Conservation (phyloP, 805 yeast genomes). For the Metschnikowia drakensbergensis region DNA sequence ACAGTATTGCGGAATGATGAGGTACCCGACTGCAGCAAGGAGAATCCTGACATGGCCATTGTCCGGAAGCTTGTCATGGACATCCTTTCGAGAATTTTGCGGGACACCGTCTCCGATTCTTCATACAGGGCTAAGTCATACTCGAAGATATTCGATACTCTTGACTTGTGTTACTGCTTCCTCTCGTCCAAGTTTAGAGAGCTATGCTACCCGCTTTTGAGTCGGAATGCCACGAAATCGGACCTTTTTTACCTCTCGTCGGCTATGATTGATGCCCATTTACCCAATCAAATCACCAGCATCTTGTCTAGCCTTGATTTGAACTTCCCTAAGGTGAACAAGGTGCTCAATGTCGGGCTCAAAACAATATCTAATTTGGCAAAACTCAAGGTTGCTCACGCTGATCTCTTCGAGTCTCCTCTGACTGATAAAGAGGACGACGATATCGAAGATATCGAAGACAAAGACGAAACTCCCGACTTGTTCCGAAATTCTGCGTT, state of each 20-base stretch:
- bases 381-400: conserved; percentile 52
- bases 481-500: conserved; percentile 82
- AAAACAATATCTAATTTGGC: conserved; percentile 58
- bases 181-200: conserved; percentile 42
- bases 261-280: conserved; percentile 63
- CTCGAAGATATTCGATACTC: conserved; percentile 50
- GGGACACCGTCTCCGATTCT: conserved; percentile 42
- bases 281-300: conserved; percentile 54
- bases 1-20: conserved; percentile 49
- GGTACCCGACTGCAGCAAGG: conserved; percentile 43
- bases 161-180: conserved; percentile 46
- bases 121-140: conserved; percentile 44
- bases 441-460: conserved; percentile 49
- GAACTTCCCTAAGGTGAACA: conserved; percentile 64
- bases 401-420: conserved; percentile 51
- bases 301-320: conserved; percentile 66
- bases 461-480: conserved; percentile 73
- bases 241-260: conserved; percentile 66
- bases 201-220: conserved; percentile 42
- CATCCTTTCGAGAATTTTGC: conserved; percentile 56
- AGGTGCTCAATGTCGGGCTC: conserved; percentile 55
- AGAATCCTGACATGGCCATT: conserved; percentile 67
- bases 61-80: conserved; percentile 74
- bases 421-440: conserved; percentile 48
- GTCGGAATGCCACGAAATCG: conserved; percentile 45